Percentiles rank a stretch among this genome's conserved stretches.
phyloP scores from a whole-genome alignment of 2,329 filamentous ascomycete species.

The Phaeosphaeriaceae sp. region DNA sequence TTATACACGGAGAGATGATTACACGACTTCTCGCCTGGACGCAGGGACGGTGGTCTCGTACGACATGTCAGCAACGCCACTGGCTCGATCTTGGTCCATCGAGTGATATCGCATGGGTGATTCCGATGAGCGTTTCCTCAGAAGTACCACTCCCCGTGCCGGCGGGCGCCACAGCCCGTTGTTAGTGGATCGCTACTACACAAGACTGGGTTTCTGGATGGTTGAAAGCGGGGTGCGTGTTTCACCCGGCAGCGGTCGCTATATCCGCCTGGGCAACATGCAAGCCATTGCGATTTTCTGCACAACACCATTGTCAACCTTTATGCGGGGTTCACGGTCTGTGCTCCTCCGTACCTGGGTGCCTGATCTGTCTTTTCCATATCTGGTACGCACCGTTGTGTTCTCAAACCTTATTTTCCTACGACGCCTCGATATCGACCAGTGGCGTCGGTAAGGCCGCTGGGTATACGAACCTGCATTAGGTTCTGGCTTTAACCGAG shows the following conservation, averaged over 20 bases:
- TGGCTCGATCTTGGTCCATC: neutral
- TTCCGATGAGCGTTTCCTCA: neutral
- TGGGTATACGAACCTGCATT: conserved; percentile 1
- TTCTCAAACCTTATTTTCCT: neutral
- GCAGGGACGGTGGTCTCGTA: neutral
- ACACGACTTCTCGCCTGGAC: neutral
- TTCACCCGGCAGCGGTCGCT: neutral
- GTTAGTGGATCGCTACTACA: neutral
- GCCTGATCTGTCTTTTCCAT: neutral
- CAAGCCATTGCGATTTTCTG: neutral
- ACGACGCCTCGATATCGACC: neutral
- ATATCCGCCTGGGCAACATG: neutral
- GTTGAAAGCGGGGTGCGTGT: neutral
- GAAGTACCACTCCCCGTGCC: neutral
- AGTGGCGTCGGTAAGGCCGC: neutral
- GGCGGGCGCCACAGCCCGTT: neutral
- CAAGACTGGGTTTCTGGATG: neutral
- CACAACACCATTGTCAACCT: neutral
- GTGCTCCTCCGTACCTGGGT: neutral
- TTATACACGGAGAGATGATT: neutral
- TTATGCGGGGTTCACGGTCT: neutral
- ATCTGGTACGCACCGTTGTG: neutral
- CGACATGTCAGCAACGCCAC: neutral
- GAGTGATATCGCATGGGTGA: neutral
- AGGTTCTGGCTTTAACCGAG: neutral